Conservation (phyloP, 2,329 filamentous ascomycete species). For the Aspergillus pseudoglaucus region DNA sequence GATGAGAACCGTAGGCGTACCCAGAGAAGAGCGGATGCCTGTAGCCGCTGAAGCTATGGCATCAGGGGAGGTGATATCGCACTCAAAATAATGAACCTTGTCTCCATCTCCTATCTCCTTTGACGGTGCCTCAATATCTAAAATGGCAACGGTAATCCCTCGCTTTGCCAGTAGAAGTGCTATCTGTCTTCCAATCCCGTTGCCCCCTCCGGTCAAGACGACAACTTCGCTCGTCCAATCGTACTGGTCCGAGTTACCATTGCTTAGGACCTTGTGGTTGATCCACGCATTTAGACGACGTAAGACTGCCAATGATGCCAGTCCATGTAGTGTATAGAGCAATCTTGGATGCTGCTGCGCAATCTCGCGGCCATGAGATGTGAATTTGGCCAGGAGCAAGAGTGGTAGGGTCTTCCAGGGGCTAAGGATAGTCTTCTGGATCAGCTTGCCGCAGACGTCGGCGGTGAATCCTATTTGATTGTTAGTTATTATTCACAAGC, state of each 20-base stretch:
- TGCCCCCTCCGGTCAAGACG: constrained; percentile 66
- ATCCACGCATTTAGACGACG: constrained; percentile 46
- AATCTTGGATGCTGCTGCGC: constrained; percentile 47
- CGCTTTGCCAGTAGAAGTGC: constrained; percentile 59
- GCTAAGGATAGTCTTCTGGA: constrained; percentile 58
- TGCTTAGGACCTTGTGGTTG: constrained; percentile 46
- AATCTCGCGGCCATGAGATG: constrained; percentile 53
- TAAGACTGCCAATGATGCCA: constrained; percentile 49
- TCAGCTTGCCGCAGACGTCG: constrained; percentile 53
- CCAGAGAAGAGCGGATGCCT: constrained; percentile 50
- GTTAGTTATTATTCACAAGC: neutral
- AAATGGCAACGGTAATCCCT: constrained; percentile 61
- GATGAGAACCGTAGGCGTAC: constrained; percentile 59
- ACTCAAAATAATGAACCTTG: constrained; percentile 59
- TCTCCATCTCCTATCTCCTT: constrained; percentile 17
- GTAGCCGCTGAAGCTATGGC: constrained; percentile 49
- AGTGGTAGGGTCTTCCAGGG: constrained; percentile 59
- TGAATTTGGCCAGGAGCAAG: constrained; percentile 57
- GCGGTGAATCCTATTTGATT: constrained; percentile 44
- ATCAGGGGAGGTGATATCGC: constrained; percentile 58
- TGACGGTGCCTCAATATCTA: constrained; percentile 47
- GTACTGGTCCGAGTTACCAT: constrained; percentile 28
- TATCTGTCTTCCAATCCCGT: constrained; percentile 64
- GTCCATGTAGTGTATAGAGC: constrained; percentile 47
- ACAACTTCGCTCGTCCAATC: constrained; percentile 63